Evolutionary conservation across 2,329 filamentous ascomycete species (phyloP), one percentile per base, ranked within the genome.

Genomic region (Trichoderma sp.): DNA sequence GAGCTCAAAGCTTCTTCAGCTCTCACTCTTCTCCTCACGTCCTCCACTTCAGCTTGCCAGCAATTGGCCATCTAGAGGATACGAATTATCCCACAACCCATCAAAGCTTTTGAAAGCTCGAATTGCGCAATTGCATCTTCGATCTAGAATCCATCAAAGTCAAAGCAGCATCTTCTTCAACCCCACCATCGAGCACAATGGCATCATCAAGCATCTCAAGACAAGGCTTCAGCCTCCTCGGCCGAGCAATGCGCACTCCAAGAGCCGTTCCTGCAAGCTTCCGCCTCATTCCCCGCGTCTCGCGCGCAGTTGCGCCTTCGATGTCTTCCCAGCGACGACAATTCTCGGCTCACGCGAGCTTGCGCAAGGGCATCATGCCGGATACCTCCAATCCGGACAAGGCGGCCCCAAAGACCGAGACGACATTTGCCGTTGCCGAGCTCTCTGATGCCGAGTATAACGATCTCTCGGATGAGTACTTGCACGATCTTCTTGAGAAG

Each of bases 401-500:
- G 76, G 82, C 85, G 65, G 81, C 86, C 74, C 79, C 81, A 21
- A 78, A 75, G 78, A 83, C 77, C 69, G 83, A 77, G 82, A 86
- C 79, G 68, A 85, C 83, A 27, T 87, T 88, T 76, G 80, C 83
- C 74, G 83, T 93, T 1, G 91, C 92, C 2, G 88, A 93, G 66
- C 87, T 98, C 77, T 89, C 90, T 2, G 90, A 93, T 3, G 86
- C 88, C 31, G 87, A 95, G 81, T 98, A 97, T 83, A 92, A 97
- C 81, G 89, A 93, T 75, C 87, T 94, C 35, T 91, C 95, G 33
- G 94, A 98, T 81, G 84, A 88, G 67, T 97, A 94, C 83, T 88
- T 98, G 80, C 88, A 92, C 6, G 81, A 79, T 9, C 83, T 92
- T 2, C 81, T 91, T 14, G 81, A 80, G 71, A 88, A 86, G 73